phyloP scores from a whole-genome alignment of 129 eudicot genomes.

The Kitagawia praeruptora region DNA sequence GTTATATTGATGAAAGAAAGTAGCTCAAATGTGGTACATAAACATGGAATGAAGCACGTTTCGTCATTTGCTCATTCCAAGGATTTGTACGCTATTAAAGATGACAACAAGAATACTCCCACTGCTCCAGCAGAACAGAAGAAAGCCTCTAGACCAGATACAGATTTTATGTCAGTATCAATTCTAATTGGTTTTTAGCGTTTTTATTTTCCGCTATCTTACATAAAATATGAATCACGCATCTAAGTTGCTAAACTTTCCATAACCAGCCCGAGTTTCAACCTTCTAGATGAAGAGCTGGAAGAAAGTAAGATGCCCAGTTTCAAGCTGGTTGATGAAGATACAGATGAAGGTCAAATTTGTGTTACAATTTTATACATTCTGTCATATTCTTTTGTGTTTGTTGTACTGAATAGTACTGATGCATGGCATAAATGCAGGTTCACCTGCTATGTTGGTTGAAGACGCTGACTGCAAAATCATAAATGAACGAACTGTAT shows the following conservation, averaged over 20 bases:
- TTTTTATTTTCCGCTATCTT: neutral
- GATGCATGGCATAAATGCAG: constrained; percentile 23
- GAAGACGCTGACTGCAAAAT: constrained; percentile 74
- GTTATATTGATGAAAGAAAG: constrained; percentile 37
- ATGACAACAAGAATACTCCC: constrained; percentile 21
- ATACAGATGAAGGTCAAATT: constrained; percentile 53
- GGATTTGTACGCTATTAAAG: constrained; percentile 33
- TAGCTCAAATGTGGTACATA: constrained; percentile 21
- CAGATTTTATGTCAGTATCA: constrained; percentile 40
- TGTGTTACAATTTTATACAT: constrained; percentile 4
- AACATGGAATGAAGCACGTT: constrained; percentile 32
- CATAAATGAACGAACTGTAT: constrained; percentile 47
- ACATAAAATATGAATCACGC: neutral
- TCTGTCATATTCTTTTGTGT: constrained; percentile 5
- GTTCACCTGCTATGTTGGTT: constrained; percentile 20
- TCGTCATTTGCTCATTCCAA: constrained; percentile 39
- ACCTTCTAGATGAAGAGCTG: constrained; percentile 76
- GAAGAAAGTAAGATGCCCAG: constrained; percentile 82
- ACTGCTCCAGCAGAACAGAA: constrained; percentile 20
- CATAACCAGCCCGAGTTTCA: constrained; percentile 74
- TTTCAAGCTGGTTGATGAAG: constrained; percentile 88
- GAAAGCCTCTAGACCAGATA: constrained; percentile 23
- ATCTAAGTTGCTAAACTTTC: constrained; percentile 9
- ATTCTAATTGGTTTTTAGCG: neutral
- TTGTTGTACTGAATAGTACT: neutral